A percentile compares a stretch with the other conserved stretches of the same genome.
These are phyloP conservation scores for Plasmodium vinckei DNA, from an alignment of 169 alveolate genomes.

Conservation along the genomic window DNA sequence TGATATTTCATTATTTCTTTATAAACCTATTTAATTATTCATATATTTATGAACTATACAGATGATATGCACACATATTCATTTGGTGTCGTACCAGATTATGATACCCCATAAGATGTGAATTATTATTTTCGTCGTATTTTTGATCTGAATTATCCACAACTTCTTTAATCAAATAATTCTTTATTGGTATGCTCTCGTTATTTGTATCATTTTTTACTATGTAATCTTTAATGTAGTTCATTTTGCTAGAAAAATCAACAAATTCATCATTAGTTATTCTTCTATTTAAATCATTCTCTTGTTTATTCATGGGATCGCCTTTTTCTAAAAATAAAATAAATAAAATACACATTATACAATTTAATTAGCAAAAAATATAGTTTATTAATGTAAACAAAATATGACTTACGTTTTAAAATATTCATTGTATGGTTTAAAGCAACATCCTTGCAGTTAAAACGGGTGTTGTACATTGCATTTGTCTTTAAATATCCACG, in stretches of 20 bases:
- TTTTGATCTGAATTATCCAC: background rate
- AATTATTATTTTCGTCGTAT: too few relatives aligned
- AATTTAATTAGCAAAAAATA: background rate
- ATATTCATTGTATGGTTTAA: conserved; percentile 67
- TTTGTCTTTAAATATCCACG: conserved; percentile 60
- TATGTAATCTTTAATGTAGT: conserved; percentile 59
- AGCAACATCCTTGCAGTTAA: conserved; percentile 48
- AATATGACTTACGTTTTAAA: conserved; percentile 30
- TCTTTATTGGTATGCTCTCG: conserved; percentile 4
- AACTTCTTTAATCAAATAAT: conserved; percentile 6
- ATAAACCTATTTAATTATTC: background rate
- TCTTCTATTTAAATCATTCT: background rate
- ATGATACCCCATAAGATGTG: background rate
- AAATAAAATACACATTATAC: background rate
- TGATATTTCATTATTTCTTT: background rate
- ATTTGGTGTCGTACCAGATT: conserved; percentile 13
- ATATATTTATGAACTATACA: background rate
- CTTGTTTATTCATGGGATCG: background rate
- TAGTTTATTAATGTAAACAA: background rate
- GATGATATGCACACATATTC: background rate
- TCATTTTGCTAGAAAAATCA: conserved; percentile 32
- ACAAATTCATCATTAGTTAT: conserved; percentile 30
- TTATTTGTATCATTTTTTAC: conserved; percentile 26
- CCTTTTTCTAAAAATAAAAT: conserved; percentile 16
- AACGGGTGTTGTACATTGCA: conserved; percentile 17